Evolutionary conservation across 1,139 yeast species (phyloP).

Genomic region (Saccharomyces hybrid): DNA sequence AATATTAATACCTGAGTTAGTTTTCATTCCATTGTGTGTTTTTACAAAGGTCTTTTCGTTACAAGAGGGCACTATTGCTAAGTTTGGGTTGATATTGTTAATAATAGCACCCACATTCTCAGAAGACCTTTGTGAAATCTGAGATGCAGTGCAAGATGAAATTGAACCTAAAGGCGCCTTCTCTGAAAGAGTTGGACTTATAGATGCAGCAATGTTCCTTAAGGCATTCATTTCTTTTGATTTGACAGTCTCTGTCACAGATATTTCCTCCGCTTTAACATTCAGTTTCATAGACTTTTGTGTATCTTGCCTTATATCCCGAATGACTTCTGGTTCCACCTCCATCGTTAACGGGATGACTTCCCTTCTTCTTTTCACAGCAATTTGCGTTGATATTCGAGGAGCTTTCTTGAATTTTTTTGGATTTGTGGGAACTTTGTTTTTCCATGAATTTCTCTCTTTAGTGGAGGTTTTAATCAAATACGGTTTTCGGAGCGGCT

Average conservation of each 20-base stretch:
- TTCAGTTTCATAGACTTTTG: background rate
- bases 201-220: background rate
- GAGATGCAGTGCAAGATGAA: background rate
- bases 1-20: background rate
- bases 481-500: constrained; percentile 27
- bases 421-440: constrained; percentile 2
- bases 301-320: background rate
- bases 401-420: constrained; percentile 12
- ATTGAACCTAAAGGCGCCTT: background rate
- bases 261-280: background rate
- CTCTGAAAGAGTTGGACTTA: background rate
- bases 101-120: background rate
- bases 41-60: background rate
- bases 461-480: constrained; percentile 16
- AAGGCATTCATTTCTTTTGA: too few relatives aligned
- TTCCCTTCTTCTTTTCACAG: constrained; percentile 8
- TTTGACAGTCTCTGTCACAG: background rate
- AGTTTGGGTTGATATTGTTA: background rate
- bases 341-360: constrained; percentile 13
- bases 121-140: background rate
- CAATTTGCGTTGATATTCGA: constrained; percentile 18
- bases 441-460: constrained; percentile 21
- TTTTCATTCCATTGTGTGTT: background rate
- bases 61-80: background rate
- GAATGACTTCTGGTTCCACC: background rate